phyloP scores from a whole-genome alignment of 805 yeast species.

The Metschnikowia noctiluminum region DNA sequence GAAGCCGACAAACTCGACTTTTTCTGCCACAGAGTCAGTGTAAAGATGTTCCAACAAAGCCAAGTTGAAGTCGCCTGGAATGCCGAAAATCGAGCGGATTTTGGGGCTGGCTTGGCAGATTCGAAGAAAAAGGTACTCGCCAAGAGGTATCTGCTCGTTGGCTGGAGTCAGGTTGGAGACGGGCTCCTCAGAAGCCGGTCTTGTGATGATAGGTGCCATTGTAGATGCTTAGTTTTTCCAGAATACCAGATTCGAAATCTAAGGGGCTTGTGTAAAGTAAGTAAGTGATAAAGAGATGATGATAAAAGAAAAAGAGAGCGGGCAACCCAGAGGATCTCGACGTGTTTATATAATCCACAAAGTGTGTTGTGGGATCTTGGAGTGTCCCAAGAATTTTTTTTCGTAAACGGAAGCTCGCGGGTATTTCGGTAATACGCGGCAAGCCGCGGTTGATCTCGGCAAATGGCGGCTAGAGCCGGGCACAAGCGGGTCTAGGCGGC shows the following conservation, averaged over 20 bases:
- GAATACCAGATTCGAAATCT: background rate
- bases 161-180: background rate
- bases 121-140: conserved; percentile 63
- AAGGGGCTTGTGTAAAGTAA: no score
- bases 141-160: conserved; percentile 44
- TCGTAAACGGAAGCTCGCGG: background rate
- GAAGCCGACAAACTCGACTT: conserved; percentile 69
- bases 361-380: no score
- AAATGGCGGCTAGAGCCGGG: background rate
- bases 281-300: no score
- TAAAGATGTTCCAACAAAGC: conserved; percentile 66
- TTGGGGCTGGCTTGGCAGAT: conserved; percentile 51
- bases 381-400: no score
- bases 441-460: conserved; percentile 4
- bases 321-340: no score
- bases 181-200: conserved; percentile 10
- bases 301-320: no score
- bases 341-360: no score
- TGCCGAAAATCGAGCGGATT: conserved; percentile 59
- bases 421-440: background rate
- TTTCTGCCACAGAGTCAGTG: conserved; percentile 36
- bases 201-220: conserved; percentile 20
- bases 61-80: conserved; percentile 76
- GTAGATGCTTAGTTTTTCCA: background rate
- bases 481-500: background rate